phyloP scores from a whole-genome alignment of 306 rosid species.

The Luffa aegyptiaca region DNA sequence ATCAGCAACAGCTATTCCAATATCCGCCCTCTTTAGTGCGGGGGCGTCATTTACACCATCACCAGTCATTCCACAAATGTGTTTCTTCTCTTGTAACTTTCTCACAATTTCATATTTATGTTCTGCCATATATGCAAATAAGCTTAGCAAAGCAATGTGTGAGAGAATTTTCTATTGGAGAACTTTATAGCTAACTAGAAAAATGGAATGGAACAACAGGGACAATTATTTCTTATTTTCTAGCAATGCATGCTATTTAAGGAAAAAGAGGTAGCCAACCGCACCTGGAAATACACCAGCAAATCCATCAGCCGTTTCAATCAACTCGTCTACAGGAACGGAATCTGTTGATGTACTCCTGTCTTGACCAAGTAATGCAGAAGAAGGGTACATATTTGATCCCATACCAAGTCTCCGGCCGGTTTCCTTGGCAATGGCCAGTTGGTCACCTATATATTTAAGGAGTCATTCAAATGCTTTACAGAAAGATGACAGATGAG shows the following conservation, averaged over 20 bases:
- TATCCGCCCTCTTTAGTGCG: slow-evolving; percentile 90
- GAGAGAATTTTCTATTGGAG: neutral
- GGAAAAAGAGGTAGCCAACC: slow-evolving; percentile 1
- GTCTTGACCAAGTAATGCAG: slow-evolving; percentile 85
- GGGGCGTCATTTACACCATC: slow-evolving; percentile 99
- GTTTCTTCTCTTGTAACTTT: slow-evolving; percentile 88
- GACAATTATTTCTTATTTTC: neutral
- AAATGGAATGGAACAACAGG: neutral
- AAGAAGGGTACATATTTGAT: slow-evolving; percentile 97
- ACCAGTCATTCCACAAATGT: slow-evolving; percentile 99
- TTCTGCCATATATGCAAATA: slow-evolving; percentile 36
- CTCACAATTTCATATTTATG: slow-evolving; percentile 98
- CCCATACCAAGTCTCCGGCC: slow-evolving; percentile 99
- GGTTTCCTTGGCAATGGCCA: slow-evolving; percentile 97
- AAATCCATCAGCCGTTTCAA: slow-evolving; percentile 97
- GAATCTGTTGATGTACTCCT: slow-evolving; percentile 64
- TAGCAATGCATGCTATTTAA: neutral
- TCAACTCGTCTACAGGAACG: slow-evolving; percentile 92
- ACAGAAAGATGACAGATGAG: neutral
- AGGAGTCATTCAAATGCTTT: slow-evolving; percentile 10
- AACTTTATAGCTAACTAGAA: neutral
- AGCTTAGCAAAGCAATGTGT: slow-evolving; percentile 1
- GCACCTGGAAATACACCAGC: slow-evolving; percentile 99
- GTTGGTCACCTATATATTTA: slow-evolving; percentile 70
- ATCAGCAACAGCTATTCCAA: slow-evolving; percentile 98